phyloP scores from a whole-genome alignment of 257 asterid species.

The Plectranthus barbatus region DNA sequence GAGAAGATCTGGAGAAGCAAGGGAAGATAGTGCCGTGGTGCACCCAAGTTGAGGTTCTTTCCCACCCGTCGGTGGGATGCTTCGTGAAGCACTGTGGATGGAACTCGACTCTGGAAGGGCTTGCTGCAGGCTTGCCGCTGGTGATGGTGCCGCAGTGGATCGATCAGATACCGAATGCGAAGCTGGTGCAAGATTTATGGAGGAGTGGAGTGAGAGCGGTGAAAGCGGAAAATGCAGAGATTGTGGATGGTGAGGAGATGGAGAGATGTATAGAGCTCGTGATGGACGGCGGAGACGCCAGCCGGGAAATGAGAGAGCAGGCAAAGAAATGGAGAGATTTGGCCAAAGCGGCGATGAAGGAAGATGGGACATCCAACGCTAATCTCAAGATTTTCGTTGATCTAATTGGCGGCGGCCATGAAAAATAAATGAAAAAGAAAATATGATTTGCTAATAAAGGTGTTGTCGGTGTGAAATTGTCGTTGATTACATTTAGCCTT shows the following conservation, averaged over 20 bases:
- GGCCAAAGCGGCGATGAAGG: constrained; percentile 28
- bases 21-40: constrained; percentile 45
- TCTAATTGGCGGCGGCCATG: too few relatives aligned
- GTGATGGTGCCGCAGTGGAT: constrained; percentile 43
- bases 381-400: constrained; percentile 27
- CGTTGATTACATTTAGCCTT: too few relatives aligned
- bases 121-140: constrained; percentile 33
- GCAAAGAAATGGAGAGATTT: constrained; percentile 33
- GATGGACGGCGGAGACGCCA: constrained; percentile 21
- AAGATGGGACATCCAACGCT: constrained; percentile 24
- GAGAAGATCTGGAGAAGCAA: constrained; percentile 15
- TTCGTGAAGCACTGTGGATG: constrained; percentile 54
- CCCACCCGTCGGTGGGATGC: constrained; percentile 28
- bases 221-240: constrained; percentile 5
- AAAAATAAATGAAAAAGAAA: too few relatives aligned
- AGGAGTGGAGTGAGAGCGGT: constrained; percentile 29
- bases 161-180: constrained; percentile 44
- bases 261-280: constrained; percentile 30
- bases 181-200: constrained; percentile 42
- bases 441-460: too few relatives aligned
- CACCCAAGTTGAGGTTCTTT: constrained; percentile 37
- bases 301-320: constrained; percentile 20
- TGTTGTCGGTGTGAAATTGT: too few relatives aligned
- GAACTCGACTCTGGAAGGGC: constrained; percentile 42
- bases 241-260: constrained; percentile 26